Conservation (phyloP, 2,329 filamentous ascomycete genomes). For the Neonectria coccinea region DNA sequence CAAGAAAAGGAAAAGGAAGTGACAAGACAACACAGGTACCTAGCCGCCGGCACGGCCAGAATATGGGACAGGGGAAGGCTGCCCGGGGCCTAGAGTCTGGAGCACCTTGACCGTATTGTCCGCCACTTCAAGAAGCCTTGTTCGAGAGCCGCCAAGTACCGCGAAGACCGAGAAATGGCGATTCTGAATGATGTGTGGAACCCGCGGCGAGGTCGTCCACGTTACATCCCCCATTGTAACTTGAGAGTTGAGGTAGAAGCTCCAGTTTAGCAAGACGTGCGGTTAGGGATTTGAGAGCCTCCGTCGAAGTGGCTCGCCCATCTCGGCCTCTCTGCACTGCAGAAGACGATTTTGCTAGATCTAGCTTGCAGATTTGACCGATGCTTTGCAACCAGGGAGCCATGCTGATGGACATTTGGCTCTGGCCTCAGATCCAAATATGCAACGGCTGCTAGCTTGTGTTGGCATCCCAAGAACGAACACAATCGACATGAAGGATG, state of each 20-base stretch:
- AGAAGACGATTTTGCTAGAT: neutral
- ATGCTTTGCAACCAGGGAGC: constrained; percentile 13
- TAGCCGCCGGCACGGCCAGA: constrained; percentile 17
- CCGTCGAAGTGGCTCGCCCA: no score
- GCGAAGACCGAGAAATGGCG: neutral
- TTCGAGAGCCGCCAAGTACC: constrained; percentile 1
- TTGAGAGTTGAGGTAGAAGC: neutral
- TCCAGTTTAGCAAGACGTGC: neutral
- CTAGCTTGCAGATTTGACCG: constrained; percentile 4
- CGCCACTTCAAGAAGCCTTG: neutral
- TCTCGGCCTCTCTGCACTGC: neutral
- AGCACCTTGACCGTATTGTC: neutral
- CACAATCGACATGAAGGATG: constrained; percentile 5
- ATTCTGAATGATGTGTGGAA: neutral
- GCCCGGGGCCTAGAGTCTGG: neutral
- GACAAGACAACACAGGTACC: constrained; percentile 12
- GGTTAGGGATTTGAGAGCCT: neutral
- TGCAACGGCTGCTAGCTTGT: constrained; percentile 2
- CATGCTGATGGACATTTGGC: constrained; percentile 6
- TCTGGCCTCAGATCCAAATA: constrained; percentile 4
- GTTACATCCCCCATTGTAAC: neutral
- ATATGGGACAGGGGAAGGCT: constrained; percentile 2
- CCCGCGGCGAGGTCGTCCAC: neutral
- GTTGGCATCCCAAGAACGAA: neutral
- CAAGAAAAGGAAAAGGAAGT: constrained; percentile 8